Evolutionary conservation across 768 basidiomycete species (phyloP).

Genomic region (Heimioporus sp.): DNA sequence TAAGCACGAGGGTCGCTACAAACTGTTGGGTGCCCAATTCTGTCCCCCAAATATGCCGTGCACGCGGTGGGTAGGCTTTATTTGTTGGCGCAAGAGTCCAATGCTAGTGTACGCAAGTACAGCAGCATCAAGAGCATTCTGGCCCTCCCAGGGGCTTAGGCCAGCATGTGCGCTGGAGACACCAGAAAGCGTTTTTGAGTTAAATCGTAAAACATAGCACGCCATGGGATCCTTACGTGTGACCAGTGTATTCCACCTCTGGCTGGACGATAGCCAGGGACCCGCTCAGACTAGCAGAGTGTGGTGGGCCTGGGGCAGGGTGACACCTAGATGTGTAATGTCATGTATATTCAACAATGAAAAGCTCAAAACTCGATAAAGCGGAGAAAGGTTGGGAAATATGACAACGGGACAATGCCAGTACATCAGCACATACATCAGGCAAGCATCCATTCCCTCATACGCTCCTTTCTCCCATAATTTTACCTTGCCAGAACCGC

Average conservation of each 20-base stretch:
- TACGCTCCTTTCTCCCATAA: slow-evolving; percentile 72
- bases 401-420: no score
- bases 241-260: slow-evolving; percentile 64
- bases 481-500: slow-evolving; percentile 67
- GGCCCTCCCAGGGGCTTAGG: slow-evolving; percentile 83
- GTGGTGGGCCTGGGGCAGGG: slow-evolving; percentile 71
- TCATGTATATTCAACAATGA: neutral
- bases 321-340: slow-evolving; percentile 61
- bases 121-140: slow-evolving; percentile 82
- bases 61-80: slow-evolving; percentile 71
- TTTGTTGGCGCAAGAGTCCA: slow-evolving; percentile 77
- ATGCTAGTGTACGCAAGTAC: slow-evolving; percentile 80
- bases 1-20: slow-evolving; percentile 13
- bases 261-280: slow-evolving; percentile 62
- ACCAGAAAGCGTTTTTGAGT: neutral
- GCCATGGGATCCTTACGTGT: slow-evolving; percentile 49
- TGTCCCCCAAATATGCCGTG: slow-evolving; percentile 79
- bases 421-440: slow-evolving; percentile 50
- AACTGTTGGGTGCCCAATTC: slow-evolving; percentile 73
- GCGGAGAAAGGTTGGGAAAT: no score
- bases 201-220: neutral
- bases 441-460: slow-evolving; percentile 68
- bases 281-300: slow-evolving; percentile 59
- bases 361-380: no score
- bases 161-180: slow-evolving; percentile 69